phyloP scores from a whole-genome alignment of 192 early-diverging fungal species.

The Podila horticola region DNA sequence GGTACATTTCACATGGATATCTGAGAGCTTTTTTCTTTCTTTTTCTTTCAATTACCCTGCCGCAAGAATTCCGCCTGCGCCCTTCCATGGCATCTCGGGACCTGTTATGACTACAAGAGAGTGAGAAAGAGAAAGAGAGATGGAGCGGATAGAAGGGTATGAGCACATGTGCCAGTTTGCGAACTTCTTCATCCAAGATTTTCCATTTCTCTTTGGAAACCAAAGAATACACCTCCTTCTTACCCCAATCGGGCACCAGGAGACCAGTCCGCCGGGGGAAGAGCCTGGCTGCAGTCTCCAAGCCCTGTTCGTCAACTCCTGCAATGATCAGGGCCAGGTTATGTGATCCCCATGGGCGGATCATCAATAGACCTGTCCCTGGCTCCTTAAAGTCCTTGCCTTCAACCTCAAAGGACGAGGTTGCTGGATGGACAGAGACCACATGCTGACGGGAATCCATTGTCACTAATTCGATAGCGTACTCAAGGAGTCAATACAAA shows the following conservation, averaged over 20 bases:
- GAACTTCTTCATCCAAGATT: background rate
- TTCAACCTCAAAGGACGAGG: background rate
- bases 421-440: constrained; percentile 2
- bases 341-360: constrained; percentile 41
- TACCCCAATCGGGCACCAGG: constrained; percentile 64
- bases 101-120: constrained; percentile 52
- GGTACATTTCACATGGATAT: background rate
- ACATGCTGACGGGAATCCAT: constrained; percentile 6
- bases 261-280: constrained; percentile 62
- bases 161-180: background rate
- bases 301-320: constrained; percentile 53
- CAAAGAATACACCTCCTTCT: background rate
- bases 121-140: constrained; percentile 2
- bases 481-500: background rate
- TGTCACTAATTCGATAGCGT: constrained; percentile 4
- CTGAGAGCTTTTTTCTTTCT: background rate
- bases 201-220: background rate
- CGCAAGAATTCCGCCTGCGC: constrained; percentile 60
- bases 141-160: too few relatives aligned
- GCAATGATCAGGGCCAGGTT: constrained; percentile 57
- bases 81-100: constrained; percentile 56
- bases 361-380: constrained; percentile 56
- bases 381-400: constrained; percentile 9
- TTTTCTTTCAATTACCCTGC: constrained; percentile 56
- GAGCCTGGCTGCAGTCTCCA: constrained; percentile 51